Percentiles rank a stretch among this genome's conserved stretches.
phyloP scores from a whole-genome alignment of 2,329 filamentous ascomycete genomes.

The Curvularia hawaiiensis region DNA sequence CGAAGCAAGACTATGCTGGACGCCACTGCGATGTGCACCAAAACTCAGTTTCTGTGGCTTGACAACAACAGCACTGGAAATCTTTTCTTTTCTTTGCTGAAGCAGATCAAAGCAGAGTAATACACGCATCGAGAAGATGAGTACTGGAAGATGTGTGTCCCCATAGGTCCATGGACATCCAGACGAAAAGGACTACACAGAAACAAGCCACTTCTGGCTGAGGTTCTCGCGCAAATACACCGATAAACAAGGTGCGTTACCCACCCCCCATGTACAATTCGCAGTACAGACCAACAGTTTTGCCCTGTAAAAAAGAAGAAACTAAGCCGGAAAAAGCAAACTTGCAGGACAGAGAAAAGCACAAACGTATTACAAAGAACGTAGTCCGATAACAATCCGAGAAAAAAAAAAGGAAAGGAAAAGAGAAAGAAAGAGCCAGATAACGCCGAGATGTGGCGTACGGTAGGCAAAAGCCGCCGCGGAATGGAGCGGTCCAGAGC shows the following conservation, averaged over 20 bases:
- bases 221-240: conserved; percentile 12
- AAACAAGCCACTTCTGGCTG: conserved; percentile 23
- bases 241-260: conserved; percentile 7
- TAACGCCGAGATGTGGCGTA: conserved; percentile 15
- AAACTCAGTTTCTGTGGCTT: background rate
- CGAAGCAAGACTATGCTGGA: background rate
- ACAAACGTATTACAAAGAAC: conserved; percentile 7
- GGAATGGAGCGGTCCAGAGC: conserved; percentile 14
- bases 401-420: conserved; percentile 3
- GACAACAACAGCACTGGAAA: conserved; percentile 7
- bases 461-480: conserved; percentile 8
- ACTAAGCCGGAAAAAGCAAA: background rate
- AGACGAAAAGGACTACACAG: conserved; percentile 12
- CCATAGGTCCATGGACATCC: conserved; percentile 13
- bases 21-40: background rate
- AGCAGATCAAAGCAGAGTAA: conserved; percentile 19
- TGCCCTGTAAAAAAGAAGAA: background rate
- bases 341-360: no score
- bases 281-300: conserved; percentile 8
- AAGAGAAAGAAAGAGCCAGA: background rate
- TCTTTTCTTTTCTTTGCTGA: background rate
- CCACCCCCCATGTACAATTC: background rate
- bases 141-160: background rate
- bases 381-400: background rate
- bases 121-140: conserved; percentile 23